phyloP scores from a whole-genome alignment of 2,329 filamentous ascomycete genomes.

The Colletotrichum siamense region DNA sequence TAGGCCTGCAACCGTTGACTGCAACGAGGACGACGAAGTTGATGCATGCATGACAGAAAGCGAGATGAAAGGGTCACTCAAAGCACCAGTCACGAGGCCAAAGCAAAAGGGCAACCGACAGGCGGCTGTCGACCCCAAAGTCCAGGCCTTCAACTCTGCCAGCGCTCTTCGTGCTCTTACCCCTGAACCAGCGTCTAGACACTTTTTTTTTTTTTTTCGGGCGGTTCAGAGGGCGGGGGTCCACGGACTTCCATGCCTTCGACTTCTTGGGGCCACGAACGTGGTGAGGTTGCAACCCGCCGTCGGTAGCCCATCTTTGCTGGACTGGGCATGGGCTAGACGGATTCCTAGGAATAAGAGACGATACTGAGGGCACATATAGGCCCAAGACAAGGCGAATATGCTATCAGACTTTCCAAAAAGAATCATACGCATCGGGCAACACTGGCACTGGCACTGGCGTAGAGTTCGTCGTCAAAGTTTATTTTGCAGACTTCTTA shows the following conservation, averaged over 20 bases:
- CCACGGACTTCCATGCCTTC: background rate
- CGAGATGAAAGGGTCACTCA: conserved; percentile 18
- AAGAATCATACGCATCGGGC: background rate
- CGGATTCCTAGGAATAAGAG: background rate
- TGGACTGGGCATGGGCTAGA: conserved; percentile 7
- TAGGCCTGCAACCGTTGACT: conserved; percentile 9
- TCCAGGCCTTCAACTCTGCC: background rate
- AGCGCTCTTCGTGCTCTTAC: background rate
- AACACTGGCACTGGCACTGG: background rate
- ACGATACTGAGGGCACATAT: conserved; percentile 12
- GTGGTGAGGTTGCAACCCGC: conserved; percentile 23
- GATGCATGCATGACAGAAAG: conserved; percentile 15
- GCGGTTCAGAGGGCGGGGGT: background rate
- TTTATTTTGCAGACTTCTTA: background rate
- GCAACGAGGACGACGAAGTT: background rate
- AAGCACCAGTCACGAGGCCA: background rate
- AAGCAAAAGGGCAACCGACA: background rate
- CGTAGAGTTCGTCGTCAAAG: background rate
- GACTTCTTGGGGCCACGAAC: conserved; percentile 9
- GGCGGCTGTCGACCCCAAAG: background rate
- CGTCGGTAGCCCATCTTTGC: conserved; percentile 13
- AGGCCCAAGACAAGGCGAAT: background rate
- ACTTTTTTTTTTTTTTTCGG: background rate
- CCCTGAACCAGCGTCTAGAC: background rate
- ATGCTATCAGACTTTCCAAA: background rate